Base-by-base conservation (phyloP, 768 basidiomycete genomes). In the Rhodotorula graminis region DNA sequence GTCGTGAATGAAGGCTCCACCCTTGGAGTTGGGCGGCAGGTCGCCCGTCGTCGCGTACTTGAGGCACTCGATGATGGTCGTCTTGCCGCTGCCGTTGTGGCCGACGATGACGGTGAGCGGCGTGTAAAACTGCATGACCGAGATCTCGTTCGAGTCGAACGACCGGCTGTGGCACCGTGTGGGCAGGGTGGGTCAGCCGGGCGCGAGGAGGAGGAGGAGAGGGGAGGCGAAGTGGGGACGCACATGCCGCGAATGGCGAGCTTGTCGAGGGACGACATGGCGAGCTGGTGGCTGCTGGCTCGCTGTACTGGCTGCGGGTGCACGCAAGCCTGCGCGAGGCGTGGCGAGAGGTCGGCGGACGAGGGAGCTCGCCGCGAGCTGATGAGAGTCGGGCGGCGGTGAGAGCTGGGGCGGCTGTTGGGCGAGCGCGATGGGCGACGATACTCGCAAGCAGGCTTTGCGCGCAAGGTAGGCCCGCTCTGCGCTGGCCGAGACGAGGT, bases 11-110 rank as follows among this genome's bases (percentile, higher is more conserved):
- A 98, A 99, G 0, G 96, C 96, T n/a, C 95, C 96, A 46, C 95
- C 95, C 72, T 93, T 92, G 33, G 94, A 92, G 79, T 95, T 95
- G 2, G 96, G 92, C 0, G 96, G 96, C 77, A 98, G 90, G 81
- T 98, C 95, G 42, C 96, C 96, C 0, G 96, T 99, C 0, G 96
- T 96, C 19, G 92, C 93, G 80, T 99, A 99, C 84, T 98, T 98
- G 81, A 99, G 86, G 82, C 95, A 98, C 84, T 99, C 96, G 81
- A 99, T 98, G 80, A 98, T 91, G 1, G 95, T 99, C 84, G 96
- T 99, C 83, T 99, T 99, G 57, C 96, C 96, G 77, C 91, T 93
- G 27, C 96, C 96, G 82, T 99, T 99, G 83, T 93, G 91, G 4
- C 96, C 96, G 4, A 98, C 93, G 71, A 99, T 98, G 81, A 99